Evolutionary conservation across 169 alveolate genomes (phyloP), one percentile per base, ranked within the genome.

Genomic region (Gregarina niphandrodes): DNA sequence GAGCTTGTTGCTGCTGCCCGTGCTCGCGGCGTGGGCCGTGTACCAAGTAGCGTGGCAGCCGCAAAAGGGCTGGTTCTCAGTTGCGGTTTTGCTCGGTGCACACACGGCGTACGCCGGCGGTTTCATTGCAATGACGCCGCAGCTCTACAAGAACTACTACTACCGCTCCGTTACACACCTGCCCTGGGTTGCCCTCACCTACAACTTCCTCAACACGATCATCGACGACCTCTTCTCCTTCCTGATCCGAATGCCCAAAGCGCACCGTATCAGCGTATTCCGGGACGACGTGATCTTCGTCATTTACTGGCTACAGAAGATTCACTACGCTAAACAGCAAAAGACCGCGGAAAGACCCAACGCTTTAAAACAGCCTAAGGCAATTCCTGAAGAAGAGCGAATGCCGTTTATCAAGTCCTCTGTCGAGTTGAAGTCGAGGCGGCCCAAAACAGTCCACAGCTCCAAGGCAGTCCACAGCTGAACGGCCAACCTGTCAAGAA

Each of bases 121-220:
- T 12, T 60, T 60, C 30, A 52, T 60, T 26, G 42, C 46, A 37
- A 60, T 60, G 70, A 60, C 70, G 13, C 70, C 70, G 11, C 91
- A 93, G 69, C 70, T 93, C 23, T 93, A 87, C 67, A 87, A 90
- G 41, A 93, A 93, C 71, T 93, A 93, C 67, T 81, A 84, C 66
- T 69, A 90, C 38, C 71, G 88, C 62, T 83, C 96, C 0, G 99
- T 93, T 2, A 98, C 89, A 49, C 98, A 93, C 53, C 67, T 93
- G 45, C 99, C 99, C 21, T 83, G 95, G 92, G 65, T 88, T 40
- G 88, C 95, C 3, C 67, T 85, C 52, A 77, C 80, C 32, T 89
- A 86, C 66, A 69, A 73, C 67, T 53, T 9, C 34, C 57, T 74
- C 35, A 84, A 77, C 47, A 79, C 95, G n/a, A 69, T 81, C 34